These are phyloP conservation scores for Neonectria magnoliae DNA, from an alignment of 2,329 filamentous ascomycete species.

Conservation along the genomic window DNA sequence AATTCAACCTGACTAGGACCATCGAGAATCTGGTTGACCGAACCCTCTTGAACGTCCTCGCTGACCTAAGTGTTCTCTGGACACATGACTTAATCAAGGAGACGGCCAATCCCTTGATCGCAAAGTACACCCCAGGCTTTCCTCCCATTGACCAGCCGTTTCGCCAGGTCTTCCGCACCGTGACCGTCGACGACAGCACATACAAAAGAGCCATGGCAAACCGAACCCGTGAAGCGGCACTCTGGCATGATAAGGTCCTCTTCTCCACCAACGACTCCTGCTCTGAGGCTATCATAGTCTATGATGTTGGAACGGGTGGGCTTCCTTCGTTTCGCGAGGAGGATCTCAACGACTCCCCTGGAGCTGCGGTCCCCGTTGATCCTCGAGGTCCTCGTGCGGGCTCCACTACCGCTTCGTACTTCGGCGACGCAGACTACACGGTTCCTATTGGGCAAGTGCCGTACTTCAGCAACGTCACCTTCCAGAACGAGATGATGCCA, in stretches of 20 bases:
- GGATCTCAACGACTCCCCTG: not conserved
- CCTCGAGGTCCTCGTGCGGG: not conserved
- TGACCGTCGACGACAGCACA: not conserved
- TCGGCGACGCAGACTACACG: not conserved
- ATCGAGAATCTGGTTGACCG: not conserved
- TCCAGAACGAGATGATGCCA: not conserved
- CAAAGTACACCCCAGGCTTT: not conserved
- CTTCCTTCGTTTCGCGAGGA: not conserved
- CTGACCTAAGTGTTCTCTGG: not conserved
- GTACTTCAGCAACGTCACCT: not conserved
- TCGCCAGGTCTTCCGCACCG: not conserved
- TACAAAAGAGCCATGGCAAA: not conserved
- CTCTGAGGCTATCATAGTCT: not conserved
- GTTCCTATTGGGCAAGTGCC: not conserved
- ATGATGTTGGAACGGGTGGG: not conserved
- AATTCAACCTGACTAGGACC: constrained; percentile 1
- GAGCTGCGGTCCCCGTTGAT: not conserved
- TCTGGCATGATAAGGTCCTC: not conserved
- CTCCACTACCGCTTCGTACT: not conserved
- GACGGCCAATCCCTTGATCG: not conserved
- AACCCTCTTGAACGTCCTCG: not conserved
- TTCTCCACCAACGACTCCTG: not conserved
- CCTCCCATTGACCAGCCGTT: not conserved
- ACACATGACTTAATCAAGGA: not conserved
- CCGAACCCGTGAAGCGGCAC: not conserved